Conservation (phyloP, 2,329 filamentous ascomycete genomes). For the Diaporthe sp. region DNA sequence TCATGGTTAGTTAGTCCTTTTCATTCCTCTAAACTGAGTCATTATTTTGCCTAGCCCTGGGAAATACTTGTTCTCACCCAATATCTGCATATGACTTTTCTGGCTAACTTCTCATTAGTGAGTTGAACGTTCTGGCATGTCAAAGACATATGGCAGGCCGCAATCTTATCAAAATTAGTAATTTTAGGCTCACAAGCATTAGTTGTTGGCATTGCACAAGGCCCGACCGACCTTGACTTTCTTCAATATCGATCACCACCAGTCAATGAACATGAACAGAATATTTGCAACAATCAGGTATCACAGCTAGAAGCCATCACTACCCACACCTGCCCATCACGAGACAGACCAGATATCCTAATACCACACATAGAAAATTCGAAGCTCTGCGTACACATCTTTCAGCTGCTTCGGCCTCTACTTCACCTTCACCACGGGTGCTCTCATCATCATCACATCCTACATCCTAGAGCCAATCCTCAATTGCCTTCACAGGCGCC, state of each 20-base stretch:
- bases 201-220: conserved; percentile 5
- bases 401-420: conserved; percentile 22
- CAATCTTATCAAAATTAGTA: no score
- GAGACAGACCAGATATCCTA: neutral
- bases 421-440: neutral
- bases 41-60: neutral
- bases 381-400: neutral
- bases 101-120: neutral
- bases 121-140: neutral
- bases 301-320: neutral
- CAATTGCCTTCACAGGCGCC: neutral
- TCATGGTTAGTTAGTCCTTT: neutral
- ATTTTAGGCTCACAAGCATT: neutral
- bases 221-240: neutral
- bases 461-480: neutral
- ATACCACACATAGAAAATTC: neutral
- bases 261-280: neutral
- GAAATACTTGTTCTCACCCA: neutral
- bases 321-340: no score
- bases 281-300: conserved; percentile 18
- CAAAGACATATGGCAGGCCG: neutral
- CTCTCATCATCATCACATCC: neutral
- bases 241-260: neutral
- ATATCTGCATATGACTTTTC: rapidly evolving
- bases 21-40: rapidly evolving